phyloP scores from a whole-genome alignment of 2,329 filamentous ascomycete genomes.

The Fonsecaea nubica region DNA sequence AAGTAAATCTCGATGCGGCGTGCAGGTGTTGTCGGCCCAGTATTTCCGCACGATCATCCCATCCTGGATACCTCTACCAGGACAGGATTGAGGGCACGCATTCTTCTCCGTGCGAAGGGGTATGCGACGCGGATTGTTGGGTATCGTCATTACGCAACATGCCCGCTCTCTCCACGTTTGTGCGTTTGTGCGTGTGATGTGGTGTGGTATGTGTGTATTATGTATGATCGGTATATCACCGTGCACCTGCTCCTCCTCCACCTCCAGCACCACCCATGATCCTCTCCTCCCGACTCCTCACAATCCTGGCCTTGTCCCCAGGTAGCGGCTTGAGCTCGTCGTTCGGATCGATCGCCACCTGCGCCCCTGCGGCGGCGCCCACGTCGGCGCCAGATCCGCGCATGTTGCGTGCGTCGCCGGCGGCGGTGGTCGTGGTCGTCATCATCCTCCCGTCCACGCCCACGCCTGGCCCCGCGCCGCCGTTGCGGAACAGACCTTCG shows the following conservation, averaged over 20 bases:
- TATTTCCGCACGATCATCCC: no score
- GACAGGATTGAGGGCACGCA: no score
- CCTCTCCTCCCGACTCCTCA: conserved; percentile 54
- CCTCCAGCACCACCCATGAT: conserved; percentile 42
- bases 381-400: not conserved
- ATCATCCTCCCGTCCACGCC: conserved; percentile 41
- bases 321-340: conserved; percentile 59
- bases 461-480: conserved; percentile 13
- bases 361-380: conserved; percentile 31
- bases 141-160: no score
- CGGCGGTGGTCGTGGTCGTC: conserved; percentile 32
- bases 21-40: no score
- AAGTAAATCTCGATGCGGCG: no score
- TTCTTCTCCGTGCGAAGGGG: no score
- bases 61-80: no score
- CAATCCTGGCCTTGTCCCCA: conserved; percentile 56
- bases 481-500: conserved; percentile 36
- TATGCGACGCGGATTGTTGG: no score
- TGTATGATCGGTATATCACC: not conserved
- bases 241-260: not conserved
- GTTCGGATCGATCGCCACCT: conserved; percentile 50
- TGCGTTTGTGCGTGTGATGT: not conserved
- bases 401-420: not conserved
- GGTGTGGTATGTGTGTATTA: not conserved
- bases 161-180: not conserved